Evolutionary conservation across 202 grass and related monocot genomes (phyloP).

Genomic region (Brachypodium distachyon): DNA sequence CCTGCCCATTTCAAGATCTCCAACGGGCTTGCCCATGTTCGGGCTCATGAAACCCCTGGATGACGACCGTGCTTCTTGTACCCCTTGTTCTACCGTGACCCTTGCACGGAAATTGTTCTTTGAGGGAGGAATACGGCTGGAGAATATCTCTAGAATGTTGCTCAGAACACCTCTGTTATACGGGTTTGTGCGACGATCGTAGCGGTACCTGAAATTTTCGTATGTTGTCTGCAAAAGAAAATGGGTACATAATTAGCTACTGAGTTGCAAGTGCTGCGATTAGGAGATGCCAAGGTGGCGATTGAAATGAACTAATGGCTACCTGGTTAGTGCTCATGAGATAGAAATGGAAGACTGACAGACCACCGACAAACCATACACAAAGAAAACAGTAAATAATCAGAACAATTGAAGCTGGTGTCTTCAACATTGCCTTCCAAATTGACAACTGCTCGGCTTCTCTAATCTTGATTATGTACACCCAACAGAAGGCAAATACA

Average conservation of each 20-base stretch:
- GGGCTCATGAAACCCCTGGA: conserved; percentile 70
- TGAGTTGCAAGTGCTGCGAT: background rate
- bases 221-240: conserved; percentile 75
- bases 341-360: conserved; percentile 93
- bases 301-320: background rate
- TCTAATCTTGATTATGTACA: conserved; percentile 89
- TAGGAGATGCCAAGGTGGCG: background rate
- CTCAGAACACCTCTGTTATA: conserved; percentile 65
- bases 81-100: conserved; percentile 40
- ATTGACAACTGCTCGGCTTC: conserved; percentile 49
- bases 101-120: conserved; percentile 85
- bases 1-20: conserved; percentile 70
- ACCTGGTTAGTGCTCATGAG: conserved; percentile 96
- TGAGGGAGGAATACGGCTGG: conserved; percentile 55
- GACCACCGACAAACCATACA: conserved; percentile 95
- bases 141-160: conserved; percentile 86
- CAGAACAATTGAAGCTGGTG: conserved; percentile 80
- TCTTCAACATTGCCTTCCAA: conserved; percentile 72
- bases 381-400: conserved; percentile 89
- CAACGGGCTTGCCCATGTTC: conserved; percentile 63
- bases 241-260: conserved; percentile 8
- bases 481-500: conserved; percentile 93
- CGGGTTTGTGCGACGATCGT: conserved; percentile 70
- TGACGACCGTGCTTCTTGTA: conserved; percentile 22
- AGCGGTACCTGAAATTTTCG: conserved; percentile 93